Evolutionary conservation across 306 rosid genomes (phyloP), one percentile per base, ranked within the genome.

Genomic region (Acacia melanoxylon): DNA sequence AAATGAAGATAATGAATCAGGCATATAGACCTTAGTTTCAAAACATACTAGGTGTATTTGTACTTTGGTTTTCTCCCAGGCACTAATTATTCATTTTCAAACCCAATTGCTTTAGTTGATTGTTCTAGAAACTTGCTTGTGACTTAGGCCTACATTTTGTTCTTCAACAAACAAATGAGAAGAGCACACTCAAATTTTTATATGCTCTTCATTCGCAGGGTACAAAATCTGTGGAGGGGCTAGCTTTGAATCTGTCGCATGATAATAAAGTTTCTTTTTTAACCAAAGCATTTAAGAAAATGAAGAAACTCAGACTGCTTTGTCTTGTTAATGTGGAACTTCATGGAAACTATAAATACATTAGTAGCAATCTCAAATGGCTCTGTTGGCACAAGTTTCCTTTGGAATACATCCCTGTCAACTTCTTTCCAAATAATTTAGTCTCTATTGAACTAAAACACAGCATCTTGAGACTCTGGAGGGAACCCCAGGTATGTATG

Each of bases 301-400:
- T 86, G 89, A 76, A 76, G 56, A 76, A 15, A 44, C 86, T 86
- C 4, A 86, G 82, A 59, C 46, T 86, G 29, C 80, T 86, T 48
- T 63, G 66, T 72, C 77, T 86, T 71, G 31, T 40, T 24, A 40
- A 75, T 35, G 80, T 80, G 0, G 40, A 65, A 35, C 84, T 86
- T 62, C 46, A 20, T 14, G 89, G 86, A 24, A 74, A 86, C 66
- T 83, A 22, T 76, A n/a, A 79, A 52, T n/a, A 82, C 44, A 71
- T 82, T 52, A 54, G 81, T 2, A 54, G 37, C 44, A 25, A 71
- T 20, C 15, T 86, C 2, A 82, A 80, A 79, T 86, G 84, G 82
- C 62, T 86, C 1, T 19, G 9, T 25, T 86, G 88, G 88, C 44
- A 42, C 19, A 73, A 35, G 33, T 86, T 41, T 82, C 72, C 81